Conservation (phyloP, 495 filamentous ascomycete species). For the Lichina pygmaea region DNA sequence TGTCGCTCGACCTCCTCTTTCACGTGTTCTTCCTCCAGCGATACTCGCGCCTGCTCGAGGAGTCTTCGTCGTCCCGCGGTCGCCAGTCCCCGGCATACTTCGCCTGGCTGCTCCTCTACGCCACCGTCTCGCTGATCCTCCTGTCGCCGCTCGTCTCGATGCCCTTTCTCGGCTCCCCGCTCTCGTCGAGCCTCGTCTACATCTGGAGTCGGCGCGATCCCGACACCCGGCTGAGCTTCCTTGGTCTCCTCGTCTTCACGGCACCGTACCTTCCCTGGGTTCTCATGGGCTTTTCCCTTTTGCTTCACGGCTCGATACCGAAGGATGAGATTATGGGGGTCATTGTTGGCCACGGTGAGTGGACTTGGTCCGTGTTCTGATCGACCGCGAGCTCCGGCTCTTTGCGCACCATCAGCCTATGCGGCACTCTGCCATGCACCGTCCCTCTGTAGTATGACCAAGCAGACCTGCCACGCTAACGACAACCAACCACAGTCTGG, state of each 20-base stretch:
- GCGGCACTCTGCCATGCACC: not conserved
- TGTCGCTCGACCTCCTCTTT: slow-evolving; percentile 86
- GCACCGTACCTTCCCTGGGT: slow-evolving; percentile 96
- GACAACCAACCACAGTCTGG: slow-evolving; percentile 28
- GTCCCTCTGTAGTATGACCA: not conserved
- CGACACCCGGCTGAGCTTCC: slow-evolving; percentile 67
- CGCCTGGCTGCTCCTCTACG: slow-evolving; percentile 77
- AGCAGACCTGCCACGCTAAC: slow-evolving; percentile 4
- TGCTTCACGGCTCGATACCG: slow-evolving; percentile 63
- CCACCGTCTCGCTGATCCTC: slow-evolving; percentile 42
- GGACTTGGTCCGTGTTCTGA: not conserved
- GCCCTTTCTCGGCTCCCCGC: slow-evolving; percentile 72
- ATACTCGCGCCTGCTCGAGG: slow-evolving; percentile 85
- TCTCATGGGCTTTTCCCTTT: slow-evolving; percentile 64
- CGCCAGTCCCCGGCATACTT: slow-evolving; percentile 63
- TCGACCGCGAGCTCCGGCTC: not conserved
- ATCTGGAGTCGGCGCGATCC: slow-evolving; percentile 94
- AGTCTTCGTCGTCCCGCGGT: slow-evolving; percentile 35
- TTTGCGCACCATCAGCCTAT: not conserved
- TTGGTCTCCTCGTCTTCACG: slow-evolving; percentile 72
- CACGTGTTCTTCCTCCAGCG: slow-evolving; percentile 97
- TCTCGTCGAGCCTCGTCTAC: slow-evolving; percentile 83
- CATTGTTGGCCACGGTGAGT: slow-evolving; percentile 54
- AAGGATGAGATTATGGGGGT: slow-evolving; percentile 93
- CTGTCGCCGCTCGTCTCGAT: slow-evolving; percentile 69